phyloP scores from a whole-genome alignment of 192 early-diverging fungal species.

The Geranomyces michiganensis region DNA sequence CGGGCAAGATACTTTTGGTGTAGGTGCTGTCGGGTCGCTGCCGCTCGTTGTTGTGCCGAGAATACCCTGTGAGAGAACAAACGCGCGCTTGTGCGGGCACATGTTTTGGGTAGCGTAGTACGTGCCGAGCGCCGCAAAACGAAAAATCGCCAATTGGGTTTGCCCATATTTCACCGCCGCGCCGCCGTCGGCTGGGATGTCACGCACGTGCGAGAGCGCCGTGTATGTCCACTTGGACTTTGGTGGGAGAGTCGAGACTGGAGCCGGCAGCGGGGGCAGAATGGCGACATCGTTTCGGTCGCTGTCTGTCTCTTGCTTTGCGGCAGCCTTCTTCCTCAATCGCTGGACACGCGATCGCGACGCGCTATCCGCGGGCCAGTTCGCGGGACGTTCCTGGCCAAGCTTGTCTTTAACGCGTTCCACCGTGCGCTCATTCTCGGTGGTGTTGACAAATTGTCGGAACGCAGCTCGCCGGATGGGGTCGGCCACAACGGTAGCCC shows the following conservation, averaged over 20 bases:
- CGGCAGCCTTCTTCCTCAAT: not conserved
- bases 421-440: conserved; percentile 50
- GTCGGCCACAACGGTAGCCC: conserved; percentile 65
- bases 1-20: conserved; percentile 67
- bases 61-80: conserved; percentile 65
- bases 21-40: conserved; percentile 17
- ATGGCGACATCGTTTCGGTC: not conserved
- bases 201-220: conserved; percentile 30
- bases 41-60: conserved; percentile 45
- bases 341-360: not conserved
- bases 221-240: conserved; percentile 42
- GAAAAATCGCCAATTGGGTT: conserved; percentile 68
- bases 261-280: not conserved
- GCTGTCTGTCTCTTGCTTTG: not conserved
- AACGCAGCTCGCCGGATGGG: conserved; percentile 57
- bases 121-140: conserved; percentile 39
- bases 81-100: conserved; percentile 75
- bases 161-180: conserved; percentile 61
- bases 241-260: conserved; percentile 5
- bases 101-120: conserved; percentile 78
- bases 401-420: conserved; percentile 61
- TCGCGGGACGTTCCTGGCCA: conserved; percentile 64
- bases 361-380: conserved; percentile 48
- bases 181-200: conserved; percentile 56
- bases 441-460: conserved; percentile 66